phyloP scores from a whole-genome alignment of 352 stramenopile genomes.

The Pythium sp. region DNA sequence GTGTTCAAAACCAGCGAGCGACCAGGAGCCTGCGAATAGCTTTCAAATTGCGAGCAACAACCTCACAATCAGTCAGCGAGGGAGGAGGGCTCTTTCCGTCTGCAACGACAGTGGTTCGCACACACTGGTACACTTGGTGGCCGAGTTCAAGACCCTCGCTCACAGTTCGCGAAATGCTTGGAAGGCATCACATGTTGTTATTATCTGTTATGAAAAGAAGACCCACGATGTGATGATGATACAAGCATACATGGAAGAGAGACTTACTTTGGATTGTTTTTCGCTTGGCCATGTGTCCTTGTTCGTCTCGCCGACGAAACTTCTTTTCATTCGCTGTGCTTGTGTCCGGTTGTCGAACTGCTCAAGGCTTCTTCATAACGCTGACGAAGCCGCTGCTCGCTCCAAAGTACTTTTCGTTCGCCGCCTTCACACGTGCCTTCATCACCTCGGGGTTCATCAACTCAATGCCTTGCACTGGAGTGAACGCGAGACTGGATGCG shows the following conservation, averaged over 20 bases:
- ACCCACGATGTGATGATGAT: not conserved
- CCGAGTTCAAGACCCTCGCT: not conserved
- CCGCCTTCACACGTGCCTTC: slow-evolving; percentile 87
- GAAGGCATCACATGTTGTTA: not conserved
- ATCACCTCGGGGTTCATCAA: slow-evolving; percentile 97
- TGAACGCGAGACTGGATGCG: slow-evolving; percentile 97
- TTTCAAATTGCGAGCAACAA: not conserved
- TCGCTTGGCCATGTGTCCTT: not conserved
- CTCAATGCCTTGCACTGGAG: slow-evolving; percentile 95
- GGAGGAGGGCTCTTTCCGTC: not conserved
- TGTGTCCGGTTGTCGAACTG: not conserved
- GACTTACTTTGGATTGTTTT: not conserved
- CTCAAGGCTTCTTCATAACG: slow-evolving; percentile 76
- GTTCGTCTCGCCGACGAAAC: not conserved
- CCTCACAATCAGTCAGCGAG: not conserved
- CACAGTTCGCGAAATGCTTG: not conserved
- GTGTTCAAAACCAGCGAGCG: not conserved
- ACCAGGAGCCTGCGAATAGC: not conserved
- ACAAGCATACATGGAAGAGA: not conserved
- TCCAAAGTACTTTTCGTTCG: slow-evolving; percentile 98
- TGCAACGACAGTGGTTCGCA: not conserved
- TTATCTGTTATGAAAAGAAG: not conserved
- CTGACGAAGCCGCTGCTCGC: slow-evolving; percentile 95
- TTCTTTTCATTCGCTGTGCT: not conserved
- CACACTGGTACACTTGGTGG: not conserved